phyloP scores from a whole-genome alignment of 2,329 filamentous ascomycete genomes.

The Apiospora koreana region DNA sequence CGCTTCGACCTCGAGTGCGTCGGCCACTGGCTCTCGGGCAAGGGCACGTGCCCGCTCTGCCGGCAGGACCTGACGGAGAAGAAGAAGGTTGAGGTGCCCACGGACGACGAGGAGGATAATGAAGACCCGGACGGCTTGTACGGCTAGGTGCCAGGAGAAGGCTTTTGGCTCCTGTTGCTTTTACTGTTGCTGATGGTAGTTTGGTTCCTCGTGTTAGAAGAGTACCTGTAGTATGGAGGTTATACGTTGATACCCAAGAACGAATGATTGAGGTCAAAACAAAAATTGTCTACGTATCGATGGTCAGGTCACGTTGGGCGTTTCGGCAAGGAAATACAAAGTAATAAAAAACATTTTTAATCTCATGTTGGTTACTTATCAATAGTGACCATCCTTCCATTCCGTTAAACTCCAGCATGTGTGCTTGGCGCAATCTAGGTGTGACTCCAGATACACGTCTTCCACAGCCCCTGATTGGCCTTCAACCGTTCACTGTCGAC shows the following conservation, averaged over 20 bases:
- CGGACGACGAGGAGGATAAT: conserved; percentile 54
- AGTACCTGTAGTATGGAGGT: too few relatives aligned
- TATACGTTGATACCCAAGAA: conserved; percentile 16
- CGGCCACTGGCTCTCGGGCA: conserved; percentile 63
- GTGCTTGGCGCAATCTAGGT: not conserved
- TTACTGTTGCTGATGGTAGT: too few relatives aligned
- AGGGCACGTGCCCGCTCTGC: conserved; percentile 66
- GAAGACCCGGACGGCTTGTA: conserved; percentile 53
- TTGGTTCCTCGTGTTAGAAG: too few relatives aligned
- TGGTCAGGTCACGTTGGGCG: too few relatives aligned
- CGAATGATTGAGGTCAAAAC: too few relatives aligned
- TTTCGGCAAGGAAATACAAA: not conserved
- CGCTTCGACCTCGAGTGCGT: conserved; percentile 69
- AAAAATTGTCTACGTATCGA: too few relatives aligned
- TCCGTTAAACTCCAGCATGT: conserved; percentile 14
- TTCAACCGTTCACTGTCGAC: not conserved
- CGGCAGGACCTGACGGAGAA: conserved; percentile 61
- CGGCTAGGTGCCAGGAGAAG: conserved; percentile 28
- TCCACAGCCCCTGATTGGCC: not conserved
- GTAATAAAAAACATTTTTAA: not conserved
- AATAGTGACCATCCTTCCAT: not conserved
- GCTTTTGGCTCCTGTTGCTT: too few relatives aligned
- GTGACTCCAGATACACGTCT: not conserved
- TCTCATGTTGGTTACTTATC: not conserved
- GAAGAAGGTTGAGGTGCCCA: conserved; percentile 39